A percentile compares a stretch with the other conserved stretches of the same genome.
Evolutionary conservation across 768 basidiomycete genomes (phyloP).

Genomic region (Agrocybe pediades): DNA sequence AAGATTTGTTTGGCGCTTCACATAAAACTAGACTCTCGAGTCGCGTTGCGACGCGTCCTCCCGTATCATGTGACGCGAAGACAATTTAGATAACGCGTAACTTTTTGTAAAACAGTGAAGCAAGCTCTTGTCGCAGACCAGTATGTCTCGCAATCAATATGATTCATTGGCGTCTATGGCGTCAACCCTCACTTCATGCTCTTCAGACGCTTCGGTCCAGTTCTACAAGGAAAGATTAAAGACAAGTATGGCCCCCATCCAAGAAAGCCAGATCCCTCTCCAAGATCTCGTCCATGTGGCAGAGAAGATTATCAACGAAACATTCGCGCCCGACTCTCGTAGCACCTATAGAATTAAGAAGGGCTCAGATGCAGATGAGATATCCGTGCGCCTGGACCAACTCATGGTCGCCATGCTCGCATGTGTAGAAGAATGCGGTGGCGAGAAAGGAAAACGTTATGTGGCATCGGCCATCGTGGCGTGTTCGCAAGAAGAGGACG

Average conservation of each 20-base stretch:
- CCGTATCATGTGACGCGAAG: too few species aligned
- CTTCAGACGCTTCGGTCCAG: neutral
- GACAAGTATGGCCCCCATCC: neutral
- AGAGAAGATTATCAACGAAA: too few species aligned
- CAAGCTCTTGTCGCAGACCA: too few species aligned
- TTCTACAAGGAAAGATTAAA: conserved; percentile 2
- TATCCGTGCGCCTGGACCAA: conserved; percentile 12
- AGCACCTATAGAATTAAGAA: conserved; percentile 4
- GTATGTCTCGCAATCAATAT: too few species aligned
- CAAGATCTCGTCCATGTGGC: conserved; percentile 10
- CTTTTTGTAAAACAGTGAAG: too few species aligned
- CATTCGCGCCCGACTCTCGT: conserved; percentile 8
- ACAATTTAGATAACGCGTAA: too few species aligned
- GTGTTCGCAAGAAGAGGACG: conserved; percentile 12
- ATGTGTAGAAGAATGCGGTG: conserved; percentile 17
- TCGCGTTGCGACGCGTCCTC: too few species aligned
- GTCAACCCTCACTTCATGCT: neutral
- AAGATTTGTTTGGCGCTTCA: too few species aligned
- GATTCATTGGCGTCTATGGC: too few species aligned
- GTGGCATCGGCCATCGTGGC: too few species aligned
- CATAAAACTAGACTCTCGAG: too few species aligned
- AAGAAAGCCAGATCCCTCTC: conserved; percentile 3
- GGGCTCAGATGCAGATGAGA: neutral
- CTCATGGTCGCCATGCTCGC: too few species aligned
- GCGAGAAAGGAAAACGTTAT: conserved; percentile 18